phyloP scores from a whole-genome alignment of 345 rosid species.

The Populus alba region DNA sequence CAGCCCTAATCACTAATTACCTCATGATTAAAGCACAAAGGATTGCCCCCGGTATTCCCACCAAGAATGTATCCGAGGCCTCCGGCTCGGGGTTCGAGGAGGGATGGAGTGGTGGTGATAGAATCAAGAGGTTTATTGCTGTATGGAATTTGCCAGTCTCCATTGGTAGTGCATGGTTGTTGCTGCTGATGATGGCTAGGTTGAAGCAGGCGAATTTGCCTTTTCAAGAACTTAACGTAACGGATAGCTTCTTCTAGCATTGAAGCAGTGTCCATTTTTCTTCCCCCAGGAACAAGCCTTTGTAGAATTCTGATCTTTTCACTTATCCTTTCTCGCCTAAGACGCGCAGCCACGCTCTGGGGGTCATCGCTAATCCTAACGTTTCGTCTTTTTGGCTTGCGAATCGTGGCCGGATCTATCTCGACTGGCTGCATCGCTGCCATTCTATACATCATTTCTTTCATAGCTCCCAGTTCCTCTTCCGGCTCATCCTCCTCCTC shows the following conservation, averaged over 20 bases:
- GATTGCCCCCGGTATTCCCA: background rate
- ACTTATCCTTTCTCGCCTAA: slow-evolving; percentile 82
- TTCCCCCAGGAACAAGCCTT: slow-evolving; percentile 92
- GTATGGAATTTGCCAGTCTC: slow-evolving; percentile 23
- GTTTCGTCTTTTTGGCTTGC: slow-evolving; percentile 79
- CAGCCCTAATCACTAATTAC: slow-evolving; percentile 31
- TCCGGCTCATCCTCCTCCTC: slow-evolving; percentile 54
- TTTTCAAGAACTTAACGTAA: slow-evolving; percentile 89
- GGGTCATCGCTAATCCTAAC: slow-evolving; percentile 91
- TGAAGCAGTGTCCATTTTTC: slow-evolving; percentile 93
- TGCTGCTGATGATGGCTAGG: slow-evolving; percentile 36
- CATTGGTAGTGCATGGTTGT: background rate
- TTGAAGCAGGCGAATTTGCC: slow-evolving; percentile 74
- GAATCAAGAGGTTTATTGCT: slow-evolving; percentile 15
- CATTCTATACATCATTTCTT: slow-evolving; percentile 95
- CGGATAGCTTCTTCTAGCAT: slow-evolving; percentile 94
- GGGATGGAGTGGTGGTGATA: slow-evolving; percentile 25
- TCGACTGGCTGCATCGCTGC: slow-evolving; percentile 96
- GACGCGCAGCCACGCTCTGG: slow-evolving; percentile 95
- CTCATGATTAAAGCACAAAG: slow-evolving; percentile 35
- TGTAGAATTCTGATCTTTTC: slow-evolving; percentile 89
- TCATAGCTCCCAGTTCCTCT: slow-evolving; percentile 85
- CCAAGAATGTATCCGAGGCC: slow-evolving; percentile 17
- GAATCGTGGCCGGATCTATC: slow-evolving; percentile 76
- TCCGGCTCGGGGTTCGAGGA: slow-evolving; percentile 1